Base-by-base conservation (phyloP, 768 basidiomycete species). In the Trametopsis cervina region DNA sequence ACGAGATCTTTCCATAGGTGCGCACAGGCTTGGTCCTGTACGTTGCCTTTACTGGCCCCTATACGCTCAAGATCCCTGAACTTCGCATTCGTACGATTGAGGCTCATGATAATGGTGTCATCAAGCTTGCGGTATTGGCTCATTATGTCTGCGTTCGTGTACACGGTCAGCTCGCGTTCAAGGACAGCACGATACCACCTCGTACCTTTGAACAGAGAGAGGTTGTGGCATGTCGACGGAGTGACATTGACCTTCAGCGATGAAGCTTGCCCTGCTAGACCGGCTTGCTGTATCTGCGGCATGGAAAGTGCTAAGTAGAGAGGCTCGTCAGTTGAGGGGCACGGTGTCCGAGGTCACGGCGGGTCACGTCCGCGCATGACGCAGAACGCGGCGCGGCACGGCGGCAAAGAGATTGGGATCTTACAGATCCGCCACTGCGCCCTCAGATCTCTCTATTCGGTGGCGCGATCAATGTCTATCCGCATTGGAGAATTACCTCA, bases 121-220 rank as follows among this genome's bases (percentile, higher is more conserved):
- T 92, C 89, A 12, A 91, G 68, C 56, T 72, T 78, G 58, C 89
- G 75, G 63, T 90, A 91, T 64, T 91, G 88, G 60, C 73, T 81
- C 63, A 92, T 71, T 57, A 91, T 78, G 51, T 89, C 89, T 92
- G 61, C 42, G 41, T 36, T 38, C 58, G 47, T n/a, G n/a, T n/a
- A 63, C 24, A 22, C 18, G n/a, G 22, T 45, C 39, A 40, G 39
- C 33, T 48, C 27, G 46, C 45, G 50, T 12, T 21, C 15, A 27
- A 35, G 17, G 45, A 40, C 48, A 20, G 13, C 29, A 47, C 38
- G 45, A 50, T 46, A 52, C 26, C 40, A 37, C 49, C 33, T 22
- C 39, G 40, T 42, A 82, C 83, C 79, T 77, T 89, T 91, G 74
- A 90, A 91, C 4, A 86, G 54, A 12, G 80, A 81, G 24, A 89